phyloP scores from a whole-genome alignment of 352 stramenopile genomes.

The Globisporangium solare region DNA sequence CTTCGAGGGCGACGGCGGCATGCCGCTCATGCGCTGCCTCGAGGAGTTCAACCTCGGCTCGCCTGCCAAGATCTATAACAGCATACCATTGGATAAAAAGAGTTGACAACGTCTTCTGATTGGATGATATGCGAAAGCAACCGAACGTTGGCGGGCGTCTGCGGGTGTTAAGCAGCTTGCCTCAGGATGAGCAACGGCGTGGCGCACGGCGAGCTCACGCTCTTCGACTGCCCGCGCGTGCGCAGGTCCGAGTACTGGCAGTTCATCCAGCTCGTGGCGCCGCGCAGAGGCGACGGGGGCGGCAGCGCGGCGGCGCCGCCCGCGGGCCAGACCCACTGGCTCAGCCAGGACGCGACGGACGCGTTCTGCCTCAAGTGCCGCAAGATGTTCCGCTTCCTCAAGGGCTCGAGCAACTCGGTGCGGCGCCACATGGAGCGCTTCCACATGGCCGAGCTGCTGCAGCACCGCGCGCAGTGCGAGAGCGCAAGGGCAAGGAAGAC shows the following conservation, averaged over 20 bases:
- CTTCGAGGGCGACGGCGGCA: constrained; percentile 76
- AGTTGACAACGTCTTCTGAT: not conserved
- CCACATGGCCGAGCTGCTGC: constrained; percentile 38
- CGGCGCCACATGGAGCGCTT: constrained; percentile 55
- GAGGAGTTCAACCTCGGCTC: constrained; percentile 85
- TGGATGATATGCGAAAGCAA: not conserved
- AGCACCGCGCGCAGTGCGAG: constrained; percentile 22
- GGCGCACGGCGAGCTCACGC: constrained; percentile 38
- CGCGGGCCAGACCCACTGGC: constrained; percentile 40
- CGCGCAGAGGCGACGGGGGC: constrained; percentile 3
- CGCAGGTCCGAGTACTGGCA: constrained; percentile 57
- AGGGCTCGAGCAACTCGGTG: constrained; percentile 56
- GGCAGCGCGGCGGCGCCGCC: constrained; percentile 13
- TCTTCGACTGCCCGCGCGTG: constrained; percentile 54
- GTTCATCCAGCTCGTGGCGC: constrained; percentile 56
- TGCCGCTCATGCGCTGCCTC: constrained; percentile 77
- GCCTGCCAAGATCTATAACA: constrained; percentile 30
- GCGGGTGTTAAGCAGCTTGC: constrained; percentile 9
- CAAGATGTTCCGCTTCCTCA: constrained; percentile 48
- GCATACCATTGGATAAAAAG: constrained; percentile 5
- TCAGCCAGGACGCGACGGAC: constrained; percentile 48
- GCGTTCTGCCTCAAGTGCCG: constrained; percentile 43
- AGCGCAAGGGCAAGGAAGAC: not conserved
- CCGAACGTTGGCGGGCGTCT: constrained; percentile 4
- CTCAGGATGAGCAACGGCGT: constrained; percentile 46